Base-by-base conservation (phyloP, 805 yeast species). In the Barnettozyma sucrosica region DNA sequence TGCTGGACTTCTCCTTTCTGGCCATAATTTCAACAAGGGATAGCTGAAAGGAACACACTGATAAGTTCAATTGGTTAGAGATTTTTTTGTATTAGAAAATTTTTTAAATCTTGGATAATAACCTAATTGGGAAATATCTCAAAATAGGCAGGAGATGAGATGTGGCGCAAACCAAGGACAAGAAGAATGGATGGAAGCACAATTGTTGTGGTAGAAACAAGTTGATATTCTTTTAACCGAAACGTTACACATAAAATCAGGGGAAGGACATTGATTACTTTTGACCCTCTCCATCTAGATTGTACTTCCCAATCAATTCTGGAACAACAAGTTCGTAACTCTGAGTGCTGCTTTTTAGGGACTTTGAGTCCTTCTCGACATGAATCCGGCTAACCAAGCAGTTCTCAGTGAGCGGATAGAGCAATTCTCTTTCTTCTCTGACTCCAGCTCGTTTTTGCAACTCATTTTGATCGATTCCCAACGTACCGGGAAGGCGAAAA, bases 321-420 rank as follows among this genome's bases (percentile, higher is more conserved):
- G 97, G 97, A 50, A 90, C 77, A 45, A 83, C 67, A 40, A 88
- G 63, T 57, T 83, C 85, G 64, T 88, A 90, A 34, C 72, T 82
- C 23, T 72, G 71, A 1, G 92, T 81, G 25, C 71, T 65, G 25
- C 85, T 79, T 4, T 68, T 62, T 1, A 67, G 52, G 49, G 78
- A 72, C 3, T 53, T 55, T 13, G 71, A 70, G 51, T 86, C 82
- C 43, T 72, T 72, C 62, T 89, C 97, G 38, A 88, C 84, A 55
- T 83, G 89, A 33, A 89, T 65, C 1, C 87, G 79, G 3, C 88
- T 79, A 4, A 84, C 79, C 39, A 89, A 63, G 7, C 88, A 75
- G 41, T 77, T 77, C 7, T 66, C 65, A 13, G 75, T 72, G 7
- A 81, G 66, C 7, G 84, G 85, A 55, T 85, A 85, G 36, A 72